These are phyloP conservation scores for Draba incana DNA, from an alignment of 345 rosid species.

Conservation along the genomic window DNA sequence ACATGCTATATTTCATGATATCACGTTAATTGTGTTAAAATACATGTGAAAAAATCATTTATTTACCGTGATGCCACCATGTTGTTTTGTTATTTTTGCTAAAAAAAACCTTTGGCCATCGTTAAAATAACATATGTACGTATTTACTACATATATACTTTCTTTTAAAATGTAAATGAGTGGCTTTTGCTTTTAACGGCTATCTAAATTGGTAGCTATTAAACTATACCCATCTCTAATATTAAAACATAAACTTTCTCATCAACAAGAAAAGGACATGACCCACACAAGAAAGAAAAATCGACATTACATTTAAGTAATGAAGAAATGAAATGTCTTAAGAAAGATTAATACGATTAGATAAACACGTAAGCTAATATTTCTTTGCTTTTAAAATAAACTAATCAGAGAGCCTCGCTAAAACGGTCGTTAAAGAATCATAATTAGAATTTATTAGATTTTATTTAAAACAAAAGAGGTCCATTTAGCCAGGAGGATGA, in stretches of 20 bases:
- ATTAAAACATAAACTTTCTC: constrained; percentile 1
- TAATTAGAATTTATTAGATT: constrained; percentile 28
- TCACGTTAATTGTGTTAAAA: no score
- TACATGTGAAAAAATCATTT: no score
- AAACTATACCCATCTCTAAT: neutral
- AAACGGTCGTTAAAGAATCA: constrained; percentile 29
- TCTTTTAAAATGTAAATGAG: neutral
- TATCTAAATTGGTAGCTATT: constrained; percentile 37
- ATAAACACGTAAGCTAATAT: constrained; percentile 25
- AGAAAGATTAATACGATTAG: constrained; percentile 9
- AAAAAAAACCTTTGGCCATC: no score
- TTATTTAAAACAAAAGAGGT: constrained; percentile 18
- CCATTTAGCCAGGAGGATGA: neutral
- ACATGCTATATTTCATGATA: no score
- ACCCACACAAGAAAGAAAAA: constrained; percentile 24
- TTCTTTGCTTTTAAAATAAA: constrained; percentile 8
- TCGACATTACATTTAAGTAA: neutral
- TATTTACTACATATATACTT: neutral
- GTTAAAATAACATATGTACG: neutral
- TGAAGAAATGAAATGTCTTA: neutral
- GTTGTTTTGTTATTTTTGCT: no score
- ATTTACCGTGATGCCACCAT: no score
- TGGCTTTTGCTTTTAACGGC: constrained; percentile 20
- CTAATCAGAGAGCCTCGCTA: neutral
- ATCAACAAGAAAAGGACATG: constrained; percentile 19